Conservation (phyloP, 495 filamentous ascomycete species). For the Aspergillus olivimuriae region DNA sequence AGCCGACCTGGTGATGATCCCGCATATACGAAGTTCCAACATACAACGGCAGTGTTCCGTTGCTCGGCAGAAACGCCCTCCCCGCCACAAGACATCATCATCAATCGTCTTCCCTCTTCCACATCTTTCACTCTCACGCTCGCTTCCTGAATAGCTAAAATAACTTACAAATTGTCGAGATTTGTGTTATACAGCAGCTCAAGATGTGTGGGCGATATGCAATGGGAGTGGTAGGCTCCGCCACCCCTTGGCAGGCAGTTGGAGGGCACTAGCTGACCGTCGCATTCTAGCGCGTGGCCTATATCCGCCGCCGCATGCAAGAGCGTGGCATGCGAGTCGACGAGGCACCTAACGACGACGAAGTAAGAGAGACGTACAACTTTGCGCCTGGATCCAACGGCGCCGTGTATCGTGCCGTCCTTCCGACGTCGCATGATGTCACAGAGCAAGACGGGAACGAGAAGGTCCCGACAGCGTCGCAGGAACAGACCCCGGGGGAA, state of each 20-base stretch:
- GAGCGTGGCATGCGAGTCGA: conserved; percentile 70
- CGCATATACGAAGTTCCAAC: too few relatives aligned
- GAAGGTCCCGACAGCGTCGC: not conserved
- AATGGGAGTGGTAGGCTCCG: conserved; percentile 57
- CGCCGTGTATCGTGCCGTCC: conserved; percentile 76
- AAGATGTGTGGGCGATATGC: conserved; percentile 84
- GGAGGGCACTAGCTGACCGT: not conserved
- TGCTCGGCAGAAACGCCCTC: too few relatives aligned
- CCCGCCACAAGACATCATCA: too few relatives aligned
- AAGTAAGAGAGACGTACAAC: conserved; percentile 78
- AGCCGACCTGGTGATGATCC: too few relatives aligned
- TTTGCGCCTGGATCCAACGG: conserved; percentile 86
- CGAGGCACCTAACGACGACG: conserved; percentile 68
- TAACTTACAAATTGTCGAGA: too few relatives aligned
- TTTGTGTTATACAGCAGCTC: too few relatives aligned
- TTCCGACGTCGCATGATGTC: conserved; percentile 17
- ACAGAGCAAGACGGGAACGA: conserved; percentile 3
- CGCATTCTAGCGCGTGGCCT: conserved; percentile 46
- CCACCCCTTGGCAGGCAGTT: too few relatives aligned
- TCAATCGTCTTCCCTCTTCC: too few relatives aligned
- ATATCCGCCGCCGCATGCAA: conserved; percentile 64
- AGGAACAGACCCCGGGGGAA: conserved; percentile 15
- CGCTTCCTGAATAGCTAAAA: too few relatives aligned
- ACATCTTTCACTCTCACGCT: too few relatives aligned
- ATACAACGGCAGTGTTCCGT: too few relatives aligned